Evolutionary conservation across 352 stramenopile species (phyloP), one percentile per base, ranked within the genome.

Genomic region (Phytophthora nicotianae): DNA sequence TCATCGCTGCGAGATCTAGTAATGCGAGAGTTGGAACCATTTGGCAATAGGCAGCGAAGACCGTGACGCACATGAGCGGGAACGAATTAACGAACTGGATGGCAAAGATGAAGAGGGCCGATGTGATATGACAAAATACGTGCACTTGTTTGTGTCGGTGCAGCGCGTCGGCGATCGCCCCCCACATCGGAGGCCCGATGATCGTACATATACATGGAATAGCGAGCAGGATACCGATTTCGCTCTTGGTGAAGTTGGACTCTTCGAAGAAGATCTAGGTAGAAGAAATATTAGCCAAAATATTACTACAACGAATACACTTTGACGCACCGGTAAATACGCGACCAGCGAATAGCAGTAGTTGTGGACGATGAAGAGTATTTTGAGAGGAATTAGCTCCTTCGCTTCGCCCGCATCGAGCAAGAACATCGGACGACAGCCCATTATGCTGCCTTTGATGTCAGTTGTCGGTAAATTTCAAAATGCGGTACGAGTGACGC

Each of bases 191-290:
- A 23, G 79, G 77, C 0, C 65, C 68, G 4, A 86, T 21, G 24
- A 86, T 66, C 5, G 72, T 69, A 41, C 72, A 82, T 17, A 89
- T 37, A 27, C 69, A 67, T 17, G 74, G 74, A 21, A 89, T 71
- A 7, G 74, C 73, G 19, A 83, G 72, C 43, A 89, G 48, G 27
- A 85, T 60, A 46, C 76, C 73, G 41, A 83, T 85, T 57, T 85
- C 59, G 16, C 71, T 68, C 63, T 83, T 85, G 59, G 74, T 74
- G 49, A 81, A 85, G 26, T 57, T 37, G 19, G 43, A 5, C 17
- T 56, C 35, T 26, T 71, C 50, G 32, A 71, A 66, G 57, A 62
- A 71, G 29, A 71, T 71, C 62, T 70, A 42, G 11, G 27, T 35
- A 9, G 8, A 35, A 35, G 13, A 35, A 14, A 35, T 14, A 8